Evolutionary conservation across 352 stramenopile species (phyloP), one percentile per base, ranked within the genome.

Genomic region (Achlya hypogyna): DNA sequence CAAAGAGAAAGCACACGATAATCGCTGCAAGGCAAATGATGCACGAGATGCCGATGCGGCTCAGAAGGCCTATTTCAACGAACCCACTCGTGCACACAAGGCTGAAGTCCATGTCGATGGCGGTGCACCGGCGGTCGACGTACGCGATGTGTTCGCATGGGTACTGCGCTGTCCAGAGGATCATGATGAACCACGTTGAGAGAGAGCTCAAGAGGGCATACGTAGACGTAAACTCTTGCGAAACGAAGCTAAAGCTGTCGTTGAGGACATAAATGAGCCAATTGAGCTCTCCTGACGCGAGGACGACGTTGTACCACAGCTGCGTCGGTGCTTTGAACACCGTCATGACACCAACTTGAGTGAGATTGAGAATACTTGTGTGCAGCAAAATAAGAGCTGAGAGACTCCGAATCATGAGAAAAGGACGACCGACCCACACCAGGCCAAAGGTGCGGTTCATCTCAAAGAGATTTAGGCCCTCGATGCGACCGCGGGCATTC

Each of bases 241-340:
- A 51, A 28, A 67, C 10, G 22, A 51, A 43, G 20, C 40, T 67
- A 20, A 54, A 54, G 27, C 6, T 38, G 49, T 67, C 60, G 31
- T 67, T 67, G 22, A 67, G 28, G 49, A 67, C 18, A 32, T 58
- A 67, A 29, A 67, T 27, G 27, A 67, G 45, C 60, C 60, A 67
- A n/a, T 67, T 52, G 16, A 67, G n/a, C 32, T 67, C 60, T 4
- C 49, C 22, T n/a, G 60, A 10, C 4, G 49, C 60, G 10, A 67
- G 31, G 18, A 58, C 27, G 1, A 67, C 4, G 45, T 67, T 42
- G 49, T 23, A 56, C 60, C 38, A 67, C 31, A 31, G 20, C 8
- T 58, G 38, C 4, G 22, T 28, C n/a, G 60, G 60, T 32, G 45
- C n/a, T 32, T 12, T 23, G n/a, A 67, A 58, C 5, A 5, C 27